Percentiles rank a stretch among this genome's conserved stretches.
These are phyloP conservation scores for Microbotryum saponariae DNA, from an alignment of 1,284 basidiomycete genomes.

Conservation along the genomic window DNA sequence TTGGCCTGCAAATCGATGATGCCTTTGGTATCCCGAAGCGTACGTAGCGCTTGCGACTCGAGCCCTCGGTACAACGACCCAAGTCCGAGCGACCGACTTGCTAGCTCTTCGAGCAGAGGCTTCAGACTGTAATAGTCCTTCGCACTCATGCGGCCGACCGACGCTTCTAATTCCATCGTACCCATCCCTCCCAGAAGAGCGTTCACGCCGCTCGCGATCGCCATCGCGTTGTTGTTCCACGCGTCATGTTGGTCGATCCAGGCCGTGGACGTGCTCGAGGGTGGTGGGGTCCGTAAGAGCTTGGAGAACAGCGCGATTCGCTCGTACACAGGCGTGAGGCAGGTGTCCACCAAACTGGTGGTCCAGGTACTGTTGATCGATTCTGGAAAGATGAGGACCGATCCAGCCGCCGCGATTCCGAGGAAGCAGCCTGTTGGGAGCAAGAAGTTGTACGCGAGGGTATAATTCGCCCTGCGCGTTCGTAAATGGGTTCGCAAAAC, in stretches of 20 bases:
- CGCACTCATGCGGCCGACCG: constrained; percentile 42
- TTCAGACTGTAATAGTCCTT: constrained; percentile 41
- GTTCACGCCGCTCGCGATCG: constrained; percentile 31
- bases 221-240: constrained; percentile 20
- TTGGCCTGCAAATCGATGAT: neutral
- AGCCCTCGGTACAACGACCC: constrained; percentile 14
- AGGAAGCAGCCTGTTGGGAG: constrained; percentile 56
- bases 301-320: constrained; percentile 40
- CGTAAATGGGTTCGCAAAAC: neutral
- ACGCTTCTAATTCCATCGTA: constrained; percentile 45
- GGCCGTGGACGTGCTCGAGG: constrained; percentile 12
- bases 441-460: constrained; percentile 47
- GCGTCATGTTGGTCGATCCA: neutral
- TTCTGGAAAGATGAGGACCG: constrained; percentile 64
- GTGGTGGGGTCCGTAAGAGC: constrained; percentile 35
- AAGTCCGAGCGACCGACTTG: constrained; percentile 28
- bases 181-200: constrained; percentile 36
- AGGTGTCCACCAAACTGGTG: constrained; percentile 34
- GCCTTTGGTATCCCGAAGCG: too few relatives aligned
- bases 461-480: neutral
- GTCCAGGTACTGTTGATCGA: constrained; percentile 53
- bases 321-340: constrained; percentile 37
- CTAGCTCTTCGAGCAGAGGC: constrained; percentile 38
- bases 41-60: neutral
- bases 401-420: constrained; percentile 53